phyloP scores from a whole-genome alignment of 169 alveolate species.

The Plasmodium billcollinsi region DNA sequence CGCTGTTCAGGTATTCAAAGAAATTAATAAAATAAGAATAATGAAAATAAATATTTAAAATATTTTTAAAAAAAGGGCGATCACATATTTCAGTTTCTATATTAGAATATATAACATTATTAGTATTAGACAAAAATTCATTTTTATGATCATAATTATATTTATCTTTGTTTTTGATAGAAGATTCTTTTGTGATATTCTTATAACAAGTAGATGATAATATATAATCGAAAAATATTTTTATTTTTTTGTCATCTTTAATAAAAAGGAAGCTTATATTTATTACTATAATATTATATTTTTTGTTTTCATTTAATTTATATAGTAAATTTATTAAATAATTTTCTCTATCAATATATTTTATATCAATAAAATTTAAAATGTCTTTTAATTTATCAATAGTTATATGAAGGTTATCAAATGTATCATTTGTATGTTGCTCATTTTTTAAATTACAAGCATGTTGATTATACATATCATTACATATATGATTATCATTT shows the following conservation, averaged over 20 bases:
- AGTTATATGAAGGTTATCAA: neutral
- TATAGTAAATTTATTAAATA: slow-evolving; percentile 5
- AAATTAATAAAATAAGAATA: slow-evolving; percentile 51
- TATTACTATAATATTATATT: slow-evolving; percentile 22
- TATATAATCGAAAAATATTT: slow-evolving; percentile 7
- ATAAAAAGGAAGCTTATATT: slow-evolving; percentile 40
- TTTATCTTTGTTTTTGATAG: neutral
- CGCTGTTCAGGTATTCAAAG: slow-evolving; percentile 13
- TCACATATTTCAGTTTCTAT: slow-evolving; percentile 43
- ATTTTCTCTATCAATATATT: slow-evolving; percentile 30
- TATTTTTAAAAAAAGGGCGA: slow-evolving; percentile 18
- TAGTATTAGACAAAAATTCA: neutral
- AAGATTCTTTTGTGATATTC: neutral
- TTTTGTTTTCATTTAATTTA: slow-evolving; percentile 33
- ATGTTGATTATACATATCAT: neutral
- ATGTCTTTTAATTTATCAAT: slow-evolving; percentile 3
- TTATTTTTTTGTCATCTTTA: slow-evolving; percentile 40
- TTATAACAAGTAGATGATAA: neutral
- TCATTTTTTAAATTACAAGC: slow-evolving; percentile 3
- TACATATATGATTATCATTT: slow-evolving; percentile 5
- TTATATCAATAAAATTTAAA: slow-evolving; percentile 17
- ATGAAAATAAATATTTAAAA: slow-evolving; percentile 30
- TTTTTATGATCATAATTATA: slow-evolving; percentile 7
- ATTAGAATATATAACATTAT: neutral
- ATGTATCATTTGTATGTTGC: neutral